These are phyloP conservation scores for Mycena galopus DNA, from an alignment of 768 basidiomycete species.

Conservation along the genomic window DNA sequence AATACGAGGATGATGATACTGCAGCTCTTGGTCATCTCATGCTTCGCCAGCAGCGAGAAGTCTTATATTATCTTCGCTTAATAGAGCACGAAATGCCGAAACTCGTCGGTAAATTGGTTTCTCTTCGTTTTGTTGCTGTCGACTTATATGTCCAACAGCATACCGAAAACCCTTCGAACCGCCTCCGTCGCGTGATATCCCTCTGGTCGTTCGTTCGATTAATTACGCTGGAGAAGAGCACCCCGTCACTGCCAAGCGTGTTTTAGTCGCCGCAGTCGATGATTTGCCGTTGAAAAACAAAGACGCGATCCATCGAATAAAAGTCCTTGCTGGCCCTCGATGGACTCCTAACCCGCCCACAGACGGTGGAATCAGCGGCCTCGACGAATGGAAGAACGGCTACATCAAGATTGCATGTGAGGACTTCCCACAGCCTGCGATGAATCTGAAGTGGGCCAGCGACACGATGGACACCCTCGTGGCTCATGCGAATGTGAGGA, in stretches of 20 bases:
- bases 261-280: constrained; percentile 81
- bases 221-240: constrained; percentile 85
- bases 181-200: constrained; percentile 61
- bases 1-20: constrained; percentile 71
- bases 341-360: constrained; percentile 84
- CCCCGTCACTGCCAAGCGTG: constrained; percentile 78
- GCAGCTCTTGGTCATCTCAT: constrained; percentile 79
- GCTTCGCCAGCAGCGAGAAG: constrained; percentile 79
- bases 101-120: constrained; percentile 73
- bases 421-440: constrained; percentile 81
- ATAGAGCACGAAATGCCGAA: constrained; percentile 92
- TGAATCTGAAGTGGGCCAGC: constrained; percentile 96
- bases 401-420: constrained; percentile 94
- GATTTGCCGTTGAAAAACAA: constrained; percentile 74
- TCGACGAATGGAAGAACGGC: constrained; percentile 72
- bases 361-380: constrained; percentile 71
- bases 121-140: background rate
- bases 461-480: constrained; percentile 86
- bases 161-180: constrained; percentile 86
- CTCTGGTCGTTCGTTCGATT: constrained; percentile 79
- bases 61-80: constrained; percentile 83
- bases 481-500: constrained; percentile 86
- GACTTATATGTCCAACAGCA: constrained; percentile 56
- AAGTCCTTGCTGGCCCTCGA: constrained; percentile 88
- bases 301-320: constrained; percentile 85